Base-by-base conservation (phyloP, 371 early-diverging fungal species). In the Cokeromyces recurvatus region DNA sequence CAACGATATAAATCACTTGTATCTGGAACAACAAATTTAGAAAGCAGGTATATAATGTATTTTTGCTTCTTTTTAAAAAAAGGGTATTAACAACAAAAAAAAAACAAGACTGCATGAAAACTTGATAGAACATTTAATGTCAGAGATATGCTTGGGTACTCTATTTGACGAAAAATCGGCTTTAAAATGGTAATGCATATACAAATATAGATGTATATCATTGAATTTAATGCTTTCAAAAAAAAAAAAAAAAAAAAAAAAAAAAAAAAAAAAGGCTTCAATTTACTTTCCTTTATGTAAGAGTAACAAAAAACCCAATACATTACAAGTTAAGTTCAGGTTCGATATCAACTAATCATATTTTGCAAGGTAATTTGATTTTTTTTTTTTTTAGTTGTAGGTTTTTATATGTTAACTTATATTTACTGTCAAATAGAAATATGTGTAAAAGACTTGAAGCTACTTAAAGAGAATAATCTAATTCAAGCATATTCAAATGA, bases 131-230 rank as follows among this genome's bases (percentile, higher is more conserved):
- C 84, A 87, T 59, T 47, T 97, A 32, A 84, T 87, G 66, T 82
- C 92, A 8, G 94, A 94, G 53, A 83, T 94, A 14, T 86, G 82
- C 20, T 56, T 92, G 4, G 82, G 85, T 2, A 80, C 85, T 7
- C 79, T 94, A 17, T 45, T 37, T 24, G 77, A 65, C 45, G 46
- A 74, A 2, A 43, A 57, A n/a, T 62, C 72, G 4, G 86, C 83
- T 6, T 59, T 87, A 6, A 57, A 78, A 45, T 94, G 91, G 88
- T 71, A 48, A 32, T 19, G 14, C 20, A 19, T 35, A 10, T 16
- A 4, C 16, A 37, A 17, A 27, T 27, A 35, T 20, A 34, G n/a
- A n/a, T n/a, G n/a, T n/a, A n/a, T n/a, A n/a, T n/a, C n/a, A n/a
- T n/a, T n/a, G n/a, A n/a, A n/a, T n/a, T n/a, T n/a, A n/a, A n/a